Conservation (phyloP, 768 basidiomycete species). For the Amanita rimosa region DNA sequence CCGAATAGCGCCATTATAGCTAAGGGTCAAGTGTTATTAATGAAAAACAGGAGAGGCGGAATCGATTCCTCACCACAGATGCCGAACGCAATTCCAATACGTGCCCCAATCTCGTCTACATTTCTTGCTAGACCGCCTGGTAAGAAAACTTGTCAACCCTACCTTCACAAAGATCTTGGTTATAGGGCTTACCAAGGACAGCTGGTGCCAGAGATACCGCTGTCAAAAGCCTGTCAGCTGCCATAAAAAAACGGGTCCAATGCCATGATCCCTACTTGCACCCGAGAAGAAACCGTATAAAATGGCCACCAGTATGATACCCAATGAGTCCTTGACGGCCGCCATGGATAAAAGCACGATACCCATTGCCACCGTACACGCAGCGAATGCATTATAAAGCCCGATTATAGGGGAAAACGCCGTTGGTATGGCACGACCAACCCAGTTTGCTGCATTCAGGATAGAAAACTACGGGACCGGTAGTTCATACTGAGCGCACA, state of each 20-base stretch:
- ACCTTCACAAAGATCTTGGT: not conserved
- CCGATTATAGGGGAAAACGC: slow-evolving; percentile 31
- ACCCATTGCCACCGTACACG: slow-evolving; percentile 21
- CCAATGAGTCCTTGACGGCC: slow-evolving; percentile 20
- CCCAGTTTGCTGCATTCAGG: slow-evolving; percentile 37
- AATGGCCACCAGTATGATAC: slow-evolving; percentile 26
- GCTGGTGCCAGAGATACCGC: slow-evolving; percentile 19
- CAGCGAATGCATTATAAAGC: slow-evolving; percentile 28
- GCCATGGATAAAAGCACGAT: slow-evolving; percentile 31
- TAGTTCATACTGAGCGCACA: not conserved
- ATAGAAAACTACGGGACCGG: slow-evolving; percentile 30
- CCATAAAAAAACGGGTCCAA: slow-evolving; percentile 1
- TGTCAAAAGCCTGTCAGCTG: slow-evolving; percentile 6
- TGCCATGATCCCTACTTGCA: slow-evolving; percentile 14
- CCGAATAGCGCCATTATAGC: slow-evolving; percentile 24
- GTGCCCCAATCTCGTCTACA: slow-evolving; percentile 33
- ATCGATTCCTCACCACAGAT: slow-evolving; percentile 21
- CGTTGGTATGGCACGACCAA: slow-evolving; percentile 39
- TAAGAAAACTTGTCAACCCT: not conserved
- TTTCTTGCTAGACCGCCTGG: slow-evolving; percentile 25
- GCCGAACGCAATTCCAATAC: slow-evolving; percentile 35
- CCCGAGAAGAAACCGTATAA: slow-evolving; percentile 39
- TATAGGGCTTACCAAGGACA: slow-evolving; percentile 15
- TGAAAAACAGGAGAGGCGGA: not conserved
- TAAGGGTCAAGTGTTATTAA: not conserved